Percentiles rank a stretch among this genome's conserved stretches.
phyloP scores from a whole-genome alignment of 768 basidiomycete species.

The Naganishia vishniacii region DNA sequence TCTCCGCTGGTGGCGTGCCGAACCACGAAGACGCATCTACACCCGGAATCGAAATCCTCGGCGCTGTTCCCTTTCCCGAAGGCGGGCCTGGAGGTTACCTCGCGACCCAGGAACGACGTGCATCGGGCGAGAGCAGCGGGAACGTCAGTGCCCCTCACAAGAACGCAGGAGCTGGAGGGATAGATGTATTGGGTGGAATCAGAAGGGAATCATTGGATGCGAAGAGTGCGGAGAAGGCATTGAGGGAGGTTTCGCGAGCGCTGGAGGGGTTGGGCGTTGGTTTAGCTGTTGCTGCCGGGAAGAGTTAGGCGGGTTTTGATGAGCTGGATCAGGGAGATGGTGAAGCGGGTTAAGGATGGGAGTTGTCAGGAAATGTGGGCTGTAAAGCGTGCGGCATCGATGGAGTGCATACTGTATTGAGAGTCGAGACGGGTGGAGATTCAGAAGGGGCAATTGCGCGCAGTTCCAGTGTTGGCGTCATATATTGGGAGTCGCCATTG shows the following conservation, averaged over 20 bases:
- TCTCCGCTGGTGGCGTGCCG: neutral
- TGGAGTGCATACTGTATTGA: too few relatives aligned
- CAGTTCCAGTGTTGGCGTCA: too few relatives aligned
- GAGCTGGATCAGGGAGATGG: too few relatives aligned
- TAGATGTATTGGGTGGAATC: neutral
- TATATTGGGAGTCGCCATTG: too few relatives aligned
- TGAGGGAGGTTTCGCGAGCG: conserved; percentile 44
- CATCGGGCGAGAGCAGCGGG: neutral
- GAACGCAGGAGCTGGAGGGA: neutral
- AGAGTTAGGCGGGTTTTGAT: neutral
- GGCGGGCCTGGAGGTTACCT: conserved; percentile 28
- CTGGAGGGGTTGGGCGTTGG: conserved; percentile 30
- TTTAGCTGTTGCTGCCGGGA: conserved; percentile 11
- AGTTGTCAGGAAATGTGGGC: too few relatives aligned
- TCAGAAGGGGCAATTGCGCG: too few relatives aligned
- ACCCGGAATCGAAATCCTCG: conserved; percentile 27
- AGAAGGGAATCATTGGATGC: conserved; percentile 31
- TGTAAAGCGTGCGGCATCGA: too few relatives aligned
- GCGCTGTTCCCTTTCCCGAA: conserved; percentile 23
- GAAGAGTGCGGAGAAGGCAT: conserved; percentile 44
- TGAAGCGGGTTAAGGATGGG: too few relatives aligned
- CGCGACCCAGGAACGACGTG: conserved; percentile 13
- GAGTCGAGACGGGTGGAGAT: too few relatives aligned
- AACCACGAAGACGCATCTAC: conserved; percentile 16
- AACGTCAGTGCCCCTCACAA: too few relatives aligned